Percentiles rank a stretch among this genome's conserved stretches.
Evolutionary conservation across 140 eudicot genomes (phyloP).

Genomic region (Stevia rebaudiana): DNA sequence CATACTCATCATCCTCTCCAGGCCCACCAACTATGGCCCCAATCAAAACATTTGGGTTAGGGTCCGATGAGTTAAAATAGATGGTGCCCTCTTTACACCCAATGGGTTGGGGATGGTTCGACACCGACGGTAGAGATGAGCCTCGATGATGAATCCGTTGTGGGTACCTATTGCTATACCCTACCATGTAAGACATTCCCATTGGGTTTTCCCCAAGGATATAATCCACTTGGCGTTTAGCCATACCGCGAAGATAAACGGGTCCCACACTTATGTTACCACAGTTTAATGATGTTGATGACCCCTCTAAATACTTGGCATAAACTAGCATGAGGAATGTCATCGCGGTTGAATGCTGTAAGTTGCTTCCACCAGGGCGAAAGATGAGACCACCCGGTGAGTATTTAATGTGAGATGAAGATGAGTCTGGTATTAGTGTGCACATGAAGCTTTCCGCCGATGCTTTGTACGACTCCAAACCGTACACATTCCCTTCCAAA

Average conservation of each 20-base stretch:
- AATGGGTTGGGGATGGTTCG: constrained; percentile 53
- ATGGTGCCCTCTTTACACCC: constrained; percentile 71
- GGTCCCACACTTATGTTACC: constrained; percentile 55
- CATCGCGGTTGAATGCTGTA: constrained; percentile 79
- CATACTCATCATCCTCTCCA: constrained; percentile 69
- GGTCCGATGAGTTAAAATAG: constrained; percentile 57
- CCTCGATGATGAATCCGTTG: constrained; percentile 93
- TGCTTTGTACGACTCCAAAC: constrained; percentile 70
- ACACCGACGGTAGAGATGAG: constrained; percentile 67
- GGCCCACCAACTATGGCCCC: constrained; percentile 99
- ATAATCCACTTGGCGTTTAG: constrained; percentile 80
- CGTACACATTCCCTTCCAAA: constrained; percentile 46
- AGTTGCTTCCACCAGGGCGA: constrained; percentile 79
- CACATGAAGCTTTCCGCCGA: constrained; percentile 91
- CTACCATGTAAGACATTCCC: constrained; percentile 94
- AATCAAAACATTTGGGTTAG: constrained; percentile 63
- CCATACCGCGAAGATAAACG: constrained; percentile 45
- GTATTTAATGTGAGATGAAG: constrained; percentile 60
- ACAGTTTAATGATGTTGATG: constrained; percentile 47
- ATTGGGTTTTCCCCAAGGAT: constrained; percentile 90
- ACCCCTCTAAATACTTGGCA: constrained; percentile 59
- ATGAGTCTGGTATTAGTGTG: constrained; percentile 68
- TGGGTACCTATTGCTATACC: constrained; percentile 70
- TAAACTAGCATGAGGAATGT: constrained; percentile 63
- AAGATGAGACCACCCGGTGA: constrained; percentile 78